Percentiles rank a stretch among this genome's conserved stretches.
Conservation (phyloP, 352 stramenopile genomes). For the Blastocystis sp. region DNA sequence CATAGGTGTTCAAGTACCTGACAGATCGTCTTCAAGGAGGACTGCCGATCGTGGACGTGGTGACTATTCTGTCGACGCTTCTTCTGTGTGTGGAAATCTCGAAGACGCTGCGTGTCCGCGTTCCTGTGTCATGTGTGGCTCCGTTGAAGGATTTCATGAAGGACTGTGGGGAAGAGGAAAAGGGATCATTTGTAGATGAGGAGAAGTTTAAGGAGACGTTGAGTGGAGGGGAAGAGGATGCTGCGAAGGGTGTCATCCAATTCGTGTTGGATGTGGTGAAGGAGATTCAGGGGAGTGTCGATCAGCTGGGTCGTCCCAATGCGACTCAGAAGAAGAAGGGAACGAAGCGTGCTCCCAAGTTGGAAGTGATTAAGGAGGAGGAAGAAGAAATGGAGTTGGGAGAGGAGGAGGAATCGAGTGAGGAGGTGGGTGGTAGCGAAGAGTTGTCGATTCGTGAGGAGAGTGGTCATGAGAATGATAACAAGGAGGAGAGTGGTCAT, state of each 20-base stretch:
- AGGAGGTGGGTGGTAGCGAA: neutral
- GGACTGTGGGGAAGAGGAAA: neutral
- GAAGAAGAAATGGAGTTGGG: neutral
- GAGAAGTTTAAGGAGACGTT: conserved; percentile 44
- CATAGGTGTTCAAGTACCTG: neutral
- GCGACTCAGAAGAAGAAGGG: conserved; percentile 1
- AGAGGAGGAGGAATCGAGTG: neutral
- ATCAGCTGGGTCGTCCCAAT: neutral
- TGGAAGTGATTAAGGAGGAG: neutral
- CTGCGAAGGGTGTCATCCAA: neutral
- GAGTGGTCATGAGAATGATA: too few species aligned
- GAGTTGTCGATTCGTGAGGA: too few species aligned
- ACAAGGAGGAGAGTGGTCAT: too few species aligned
- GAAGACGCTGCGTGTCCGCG: neutral
- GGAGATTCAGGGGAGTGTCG: neutral
- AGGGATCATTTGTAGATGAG: neutral
- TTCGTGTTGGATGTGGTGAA: neutral
- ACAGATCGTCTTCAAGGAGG: neutral
- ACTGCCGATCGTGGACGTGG: neutral
- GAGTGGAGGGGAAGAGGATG: neutral
- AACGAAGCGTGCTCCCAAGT: neutral
- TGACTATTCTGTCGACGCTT: neutral
- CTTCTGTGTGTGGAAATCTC: neutral
- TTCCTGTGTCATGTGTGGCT: neutral
- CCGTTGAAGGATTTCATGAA: neutral